Evolutionary conservation across 768 basidiomycete genomes (phyloP).

Genomic region (Lentinula edodes): DNA sequence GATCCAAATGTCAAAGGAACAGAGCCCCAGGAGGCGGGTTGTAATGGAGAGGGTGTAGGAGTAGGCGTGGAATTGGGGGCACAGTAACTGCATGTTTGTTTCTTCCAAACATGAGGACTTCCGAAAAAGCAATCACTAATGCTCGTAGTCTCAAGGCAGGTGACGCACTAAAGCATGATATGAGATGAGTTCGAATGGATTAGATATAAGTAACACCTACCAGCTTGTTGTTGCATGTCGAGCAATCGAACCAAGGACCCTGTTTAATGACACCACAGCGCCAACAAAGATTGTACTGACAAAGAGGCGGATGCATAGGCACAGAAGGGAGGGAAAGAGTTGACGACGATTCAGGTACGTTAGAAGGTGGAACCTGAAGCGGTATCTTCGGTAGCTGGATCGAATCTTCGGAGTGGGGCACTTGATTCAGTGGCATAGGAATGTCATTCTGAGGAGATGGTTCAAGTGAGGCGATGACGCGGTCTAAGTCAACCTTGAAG

Average conservation of each 20-base stretch:
- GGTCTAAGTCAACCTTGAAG: slow-evolving; percentile 54
- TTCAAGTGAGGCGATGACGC: slow-evolving; percentile 24
- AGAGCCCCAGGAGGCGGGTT: neutral
- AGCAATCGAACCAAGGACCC: slow-evolving; percentile 30
- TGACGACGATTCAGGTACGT: neutral
- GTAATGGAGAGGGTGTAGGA: slow-evolving; percentile 7
- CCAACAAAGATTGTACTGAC: slow-evolving; percentile 25
- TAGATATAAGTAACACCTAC: slow-evolving; percentile 20
- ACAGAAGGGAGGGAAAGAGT: slow-evolving; percentile 9
- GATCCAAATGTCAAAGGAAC: neutral
- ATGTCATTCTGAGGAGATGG: neutral
- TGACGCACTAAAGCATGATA: slow-evolving; percentile 22
- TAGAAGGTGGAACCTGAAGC: neutral
- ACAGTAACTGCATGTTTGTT: slow-evolving; percentile 14
- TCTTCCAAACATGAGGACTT: slow-evolving; percentile 24
- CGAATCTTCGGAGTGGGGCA: neutral
- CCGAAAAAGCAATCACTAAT: slow-evolving; percentile 17
- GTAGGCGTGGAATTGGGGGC: slow-evolving; percentile 9
- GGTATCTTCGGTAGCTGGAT: neutral
- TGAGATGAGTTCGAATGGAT: slow-evolving; percentile 8
- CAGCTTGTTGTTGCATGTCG: slow-evolving; percentile 28
- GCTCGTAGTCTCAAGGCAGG: slow-evolving; percentile 19
- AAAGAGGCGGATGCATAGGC: slow-evolving; percentile 15
- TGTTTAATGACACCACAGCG: slow-evolving; percentile 25
- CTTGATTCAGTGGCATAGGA: neutral